Base-by-base conservation (phyloP, 345 rosid genomes). In the Sisymbrium altissimum region DNA sequence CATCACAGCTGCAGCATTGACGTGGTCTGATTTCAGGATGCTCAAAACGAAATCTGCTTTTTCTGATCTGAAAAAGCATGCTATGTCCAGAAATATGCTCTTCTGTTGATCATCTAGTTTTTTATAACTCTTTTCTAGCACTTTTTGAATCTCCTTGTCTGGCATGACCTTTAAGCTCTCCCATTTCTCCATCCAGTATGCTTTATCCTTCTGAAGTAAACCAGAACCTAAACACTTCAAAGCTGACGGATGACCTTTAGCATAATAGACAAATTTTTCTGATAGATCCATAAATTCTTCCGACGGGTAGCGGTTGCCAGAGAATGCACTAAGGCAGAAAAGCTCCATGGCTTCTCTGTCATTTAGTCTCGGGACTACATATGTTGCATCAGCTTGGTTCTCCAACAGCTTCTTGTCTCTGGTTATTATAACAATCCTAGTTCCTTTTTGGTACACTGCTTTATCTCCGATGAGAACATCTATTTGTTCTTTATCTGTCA, bases 71-170 rank as follows among this genome's bases (percentile, higher is more conserved):
- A 81, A 81, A 61, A 83, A 79, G 44, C 80, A 79, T 8, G 84
- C 83, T 9, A 85, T 79, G 33, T 83, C 86, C 3, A 81, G 61
- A 75, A 83, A 85, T 2, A 83, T 41, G 8, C 11, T 11, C 72
- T 77, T 71, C 29, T 72, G 59, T 9, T 76, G 25, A 27, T 68
- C 65, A 40, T 72, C 54, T 0, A 83, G 29, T 10, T 17, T 71
- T 27, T 83, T 72, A 29, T 50, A 83, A 5, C 86, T 81, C 53
- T 10, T 29, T 53, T 45, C 64, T 5, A 83, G 52, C 14, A 27
- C 61, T 9, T 36, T 43, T 1, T 27, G 71, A 21, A 85, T 75
- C 32, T 79, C 56, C n/a, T 21, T 60, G 46, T 77, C 53, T 49
- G 79, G 77, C 52, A 6, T 39, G 35, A 4, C 68, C 66, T 10